Evolutionary conservation across 352 stramenopile species (phyloP), one percentile per base, ranked within the genome.

Genomic region (Globisporangium lucens): DNA sequence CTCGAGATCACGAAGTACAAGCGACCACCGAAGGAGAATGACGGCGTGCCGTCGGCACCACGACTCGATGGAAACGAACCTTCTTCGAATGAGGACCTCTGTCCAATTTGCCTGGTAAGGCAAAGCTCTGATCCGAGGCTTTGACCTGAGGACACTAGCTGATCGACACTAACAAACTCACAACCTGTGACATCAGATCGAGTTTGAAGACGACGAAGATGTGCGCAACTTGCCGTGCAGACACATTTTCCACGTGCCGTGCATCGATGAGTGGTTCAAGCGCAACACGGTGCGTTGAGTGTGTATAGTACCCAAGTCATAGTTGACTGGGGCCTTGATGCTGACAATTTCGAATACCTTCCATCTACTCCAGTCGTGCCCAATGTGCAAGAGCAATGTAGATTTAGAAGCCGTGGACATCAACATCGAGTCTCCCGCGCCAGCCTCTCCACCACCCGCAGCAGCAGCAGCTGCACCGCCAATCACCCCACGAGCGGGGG

Each of bases 191-290:
- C 9, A 35, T 15, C 61, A 91, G 83, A 85, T 92, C 33, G 83
- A 90, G 33, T 92, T 92, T 61, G 83, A 92, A 61, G 77, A 90
- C 53, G 79, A 83, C 38, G 83, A 92, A 63, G 83, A 92, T 27
- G 76, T 92, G 46, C 82, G 83, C 36, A 90, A 90, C 29, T 57
- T 98, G 51, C 77, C 80, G 2, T 98, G 91, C 74, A 83, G 84
- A 41, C 91, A 98, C 69, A 79, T 97, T 60, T 97, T 97, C 73
- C 90, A 98, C 73, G 82, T 92, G 0, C 74, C 89, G 3, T 98
- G 91, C 71, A 90, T 98, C 59, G 88, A 93, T 65, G 76, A 95
- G 62, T 98, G 91, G 91, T 79, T 98, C 58, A 75, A 82, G 57
- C 79, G 87, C 57, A 91, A 92, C 67, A 97, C 92, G 80, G 85